These are phyloP conservation scores for Endocalyx cinctus DNA, from an alignment of 2,329 filamentous ascomycete species.

Conservation along the genomic window DNA sequence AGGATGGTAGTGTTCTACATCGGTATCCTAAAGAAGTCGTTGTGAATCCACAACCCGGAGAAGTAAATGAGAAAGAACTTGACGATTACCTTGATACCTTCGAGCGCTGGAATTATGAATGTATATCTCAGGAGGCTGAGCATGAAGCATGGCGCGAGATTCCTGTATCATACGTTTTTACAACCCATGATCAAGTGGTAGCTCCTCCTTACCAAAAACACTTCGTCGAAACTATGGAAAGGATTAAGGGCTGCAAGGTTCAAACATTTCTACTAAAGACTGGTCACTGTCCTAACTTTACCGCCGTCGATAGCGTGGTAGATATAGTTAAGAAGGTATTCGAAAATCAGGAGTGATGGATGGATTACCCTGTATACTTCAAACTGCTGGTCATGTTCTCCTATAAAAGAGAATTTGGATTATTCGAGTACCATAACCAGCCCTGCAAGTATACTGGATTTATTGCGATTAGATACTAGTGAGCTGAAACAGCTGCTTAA, in stretches of 20 bases:
- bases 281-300: slow-evolving; percentile 1
- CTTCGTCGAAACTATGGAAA: background rate
- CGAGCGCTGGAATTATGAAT: background rate
- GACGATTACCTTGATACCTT: slow-evolving; percentile 1
- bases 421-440: too few species aligned
- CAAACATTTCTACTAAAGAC: background rate
- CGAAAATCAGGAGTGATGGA: too few species aligned
- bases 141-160: slow-evolving; percentile 1
- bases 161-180: background rate
- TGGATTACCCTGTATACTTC: too few species aligned
- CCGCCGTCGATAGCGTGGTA: background rate
- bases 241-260: background rate
- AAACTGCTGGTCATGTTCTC: too few species aligned
- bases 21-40: slow-evolving; percentile 1
- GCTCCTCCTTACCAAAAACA: background rate
- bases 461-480: too few species aligned
- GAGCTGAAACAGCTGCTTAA: too few species aligned
- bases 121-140: background rate
- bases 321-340: background rate
- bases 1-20: slow-evolving; percentile 4
- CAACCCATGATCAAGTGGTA: background rate
- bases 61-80: background rate
- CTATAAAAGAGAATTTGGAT: too few species aligned
- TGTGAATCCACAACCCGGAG: slow-evolving; percentile 22
- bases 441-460: too few species aligned